Evolutionary conservation across 768 basidiomycete genomes (phyloP).

Genomic region (Leccinellum luteum): DNA sequence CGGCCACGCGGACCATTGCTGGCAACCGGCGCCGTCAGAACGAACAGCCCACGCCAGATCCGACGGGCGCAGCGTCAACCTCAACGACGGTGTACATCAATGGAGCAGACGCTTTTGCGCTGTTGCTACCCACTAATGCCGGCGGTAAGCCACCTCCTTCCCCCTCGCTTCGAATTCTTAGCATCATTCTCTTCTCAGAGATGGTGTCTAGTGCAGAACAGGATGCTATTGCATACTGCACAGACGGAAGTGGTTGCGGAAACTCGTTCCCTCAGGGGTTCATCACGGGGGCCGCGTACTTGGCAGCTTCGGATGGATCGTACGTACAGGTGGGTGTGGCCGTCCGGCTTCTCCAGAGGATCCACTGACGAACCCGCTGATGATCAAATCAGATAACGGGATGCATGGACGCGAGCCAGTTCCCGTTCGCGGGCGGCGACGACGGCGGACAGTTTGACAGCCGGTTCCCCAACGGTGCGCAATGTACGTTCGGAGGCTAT

Average conservation of each 20-base stretch:
- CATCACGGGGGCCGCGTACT: constrained; percentile 36
- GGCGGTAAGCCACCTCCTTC: constrained; percentile 29
- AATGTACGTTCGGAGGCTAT: constrained; percentile 49
- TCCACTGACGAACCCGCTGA: not conserved
- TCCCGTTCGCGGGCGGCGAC: constrained; percentile 36
- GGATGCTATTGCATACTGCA: constrained; percentile 39
- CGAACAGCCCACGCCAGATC: constrained; percentile 37
- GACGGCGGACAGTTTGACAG: constrained; percentile 50
- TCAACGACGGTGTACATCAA: constrained; percentile 38
- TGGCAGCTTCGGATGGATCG: constrained; percentile 34
- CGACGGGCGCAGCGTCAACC: constrained; percentile 34
- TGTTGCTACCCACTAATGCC: constrained; percentile 32
- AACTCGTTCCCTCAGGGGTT: constrained; percentile 34
- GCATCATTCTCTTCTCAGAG: constrained; percentile 23
- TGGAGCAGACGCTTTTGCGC: constrained; percentile 30
- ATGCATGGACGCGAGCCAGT: constrained; percentile 32
- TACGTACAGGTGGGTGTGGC: constrained; percentile 37
- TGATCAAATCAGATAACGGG: constrained; percentile 35
- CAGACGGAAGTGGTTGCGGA: constrained; percentile 28
- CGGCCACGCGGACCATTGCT: constrained; percentile 11
- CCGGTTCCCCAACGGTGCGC: constrained; percentile 52
- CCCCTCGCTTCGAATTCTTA: not conserved
- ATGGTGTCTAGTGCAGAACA: constrained; percentile 39
- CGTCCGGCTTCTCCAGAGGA: not conserved
- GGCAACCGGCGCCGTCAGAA: constrained; percentile 22